Evolutionary conservation across 1,139 yeast genomes (phyloP).

Genomic region (Geotrichum carabidarum): DNA sequence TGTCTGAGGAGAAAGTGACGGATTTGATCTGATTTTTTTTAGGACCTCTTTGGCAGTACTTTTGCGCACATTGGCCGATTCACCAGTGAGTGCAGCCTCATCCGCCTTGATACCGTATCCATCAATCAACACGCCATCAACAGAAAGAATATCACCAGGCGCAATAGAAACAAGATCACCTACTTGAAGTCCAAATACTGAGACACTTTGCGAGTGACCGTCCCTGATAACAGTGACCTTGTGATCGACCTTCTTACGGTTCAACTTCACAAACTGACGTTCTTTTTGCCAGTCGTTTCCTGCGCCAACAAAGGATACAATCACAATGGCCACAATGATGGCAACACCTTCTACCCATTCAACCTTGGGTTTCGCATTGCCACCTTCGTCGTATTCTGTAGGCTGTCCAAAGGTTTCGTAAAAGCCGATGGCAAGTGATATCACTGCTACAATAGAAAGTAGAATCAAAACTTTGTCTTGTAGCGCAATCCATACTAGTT

Average conservation of each 20-base stretch:
- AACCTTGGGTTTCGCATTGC: slow-evolving; percentile 67
- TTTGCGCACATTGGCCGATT: slow-evolving; percentile 75
- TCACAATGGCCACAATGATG: slow-evolving; percentile 81
- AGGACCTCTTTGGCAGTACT: slow-evolving; percentile 51
- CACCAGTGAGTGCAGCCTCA: slow-evolving; percentile 92
- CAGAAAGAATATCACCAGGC: slow-evolving; percentile 93
- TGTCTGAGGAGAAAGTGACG: slow-evolving; percentile 25
- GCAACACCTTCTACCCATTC: slow-evolving; percentile 99
- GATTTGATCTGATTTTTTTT: slow-evolving; percentile 23
- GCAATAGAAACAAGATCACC: slow-evolving; percentile 81
- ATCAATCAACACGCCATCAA: slow-evolving; percentile 70
- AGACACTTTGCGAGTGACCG: slow-evolving; percentile 62
- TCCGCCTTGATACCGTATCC: slow-evolving; percentile 81
- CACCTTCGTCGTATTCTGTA: slow-evolving; percentile 69
- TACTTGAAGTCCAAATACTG: slow-evolving; percentile 71
- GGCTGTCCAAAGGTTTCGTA: slow-evolving; percentile 90
- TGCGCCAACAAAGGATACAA: slow-evolving; percentile 90
- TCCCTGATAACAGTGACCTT: slow-evolving; percentile 69
- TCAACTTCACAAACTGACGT: slow-evolving; percentile 81
- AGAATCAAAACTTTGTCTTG: slow-evolving; percentile 87
- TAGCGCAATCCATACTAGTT: slow-evolving; percentile 74
- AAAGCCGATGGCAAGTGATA: slow-evolving; percentile 83
- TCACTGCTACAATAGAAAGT: slow-evolving; percentile 76
- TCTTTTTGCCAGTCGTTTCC: slow-evolving; percentile 95
- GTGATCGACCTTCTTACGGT: slow-evolving; percentile 73